Conservation (phyloP, 2,329 filamentous ascomycete genomes). For the Diaporthe capsici region DNA sequence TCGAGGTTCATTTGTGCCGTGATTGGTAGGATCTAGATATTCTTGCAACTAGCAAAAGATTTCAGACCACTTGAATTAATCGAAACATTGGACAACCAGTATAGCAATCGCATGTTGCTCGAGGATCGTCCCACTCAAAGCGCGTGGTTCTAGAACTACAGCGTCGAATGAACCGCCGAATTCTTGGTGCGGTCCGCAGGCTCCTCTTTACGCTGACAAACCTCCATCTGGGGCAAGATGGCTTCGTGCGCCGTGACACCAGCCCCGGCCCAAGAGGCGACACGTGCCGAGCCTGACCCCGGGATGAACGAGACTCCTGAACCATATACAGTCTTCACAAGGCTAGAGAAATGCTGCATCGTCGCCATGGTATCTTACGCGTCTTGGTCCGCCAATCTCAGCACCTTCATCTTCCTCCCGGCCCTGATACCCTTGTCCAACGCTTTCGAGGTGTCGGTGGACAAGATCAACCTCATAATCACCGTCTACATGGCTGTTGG, state of each 20-base stretch:
- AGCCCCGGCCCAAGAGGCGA: neutral
- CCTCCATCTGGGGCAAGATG: neutral
- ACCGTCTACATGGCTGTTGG: conserved; percentile 5
- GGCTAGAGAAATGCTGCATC: neutral
- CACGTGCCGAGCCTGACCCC: neutral
- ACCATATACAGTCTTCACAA: neutral
- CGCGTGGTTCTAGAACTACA: no score
- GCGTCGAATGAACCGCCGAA: neutral
- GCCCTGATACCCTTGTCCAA: neutral
- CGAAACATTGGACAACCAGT: neutral
- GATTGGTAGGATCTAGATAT: no score
- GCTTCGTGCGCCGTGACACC: neutral
- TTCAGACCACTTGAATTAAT: no score
- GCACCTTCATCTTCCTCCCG: conserved; percentile 19
- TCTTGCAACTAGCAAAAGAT: no score
- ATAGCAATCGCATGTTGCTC: neutral
- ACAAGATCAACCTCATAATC: neutral
- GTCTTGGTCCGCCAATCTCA: conserved; percentile 15
- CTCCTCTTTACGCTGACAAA: neutral
- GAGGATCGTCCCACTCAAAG: no score
- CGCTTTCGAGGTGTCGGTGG: neutral
- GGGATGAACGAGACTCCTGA: neutral
- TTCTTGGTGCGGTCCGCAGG: neutral
- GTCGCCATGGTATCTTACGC: conserved; percentile 7
- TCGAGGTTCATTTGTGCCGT: no score